Conservation (phyloP, 441 rosid genomes). For the Populus tomentosa region DNA sequence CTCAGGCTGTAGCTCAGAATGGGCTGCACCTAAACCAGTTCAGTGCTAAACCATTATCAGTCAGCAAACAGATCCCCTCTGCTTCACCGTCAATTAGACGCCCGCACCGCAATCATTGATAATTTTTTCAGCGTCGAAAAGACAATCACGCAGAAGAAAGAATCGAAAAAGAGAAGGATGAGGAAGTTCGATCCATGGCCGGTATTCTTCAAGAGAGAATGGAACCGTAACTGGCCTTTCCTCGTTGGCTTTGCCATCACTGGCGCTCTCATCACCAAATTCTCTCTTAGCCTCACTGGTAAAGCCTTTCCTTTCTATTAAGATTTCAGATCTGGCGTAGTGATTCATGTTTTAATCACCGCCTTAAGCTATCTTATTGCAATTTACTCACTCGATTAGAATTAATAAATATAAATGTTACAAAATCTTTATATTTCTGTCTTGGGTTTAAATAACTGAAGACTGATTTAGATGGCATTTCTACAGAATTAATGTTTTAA, state of each 20-base stretch:
- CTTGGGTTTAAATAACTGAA: neutral
- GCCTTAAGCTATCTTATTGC: neutral
- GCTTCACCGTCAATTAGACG: neutral
- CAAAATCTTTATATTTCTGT: neutral
- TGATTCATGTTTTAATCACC: neutral
- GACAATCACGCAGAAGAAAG: neutral
- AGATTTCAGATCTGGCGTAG: neutral
- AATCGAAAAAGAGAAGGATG: slow-evolving; percentile 18
- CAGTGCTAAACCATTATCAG: neutral
- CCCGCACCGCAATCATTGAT: neutral
- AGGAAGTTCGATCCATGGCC: slow-evolving; percentile 94
- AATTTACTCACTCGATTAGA: neutral
- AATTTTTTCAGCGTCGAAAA: neutral
- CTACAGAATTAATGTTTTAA: neutral
- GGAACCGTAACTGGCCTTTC: slow-evolving; percentile 83
- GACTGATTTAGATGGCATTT: neutral
- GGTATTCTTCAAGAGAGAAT: slow-evolving; percentile 89
- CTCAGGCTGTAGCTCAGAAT: neutral
- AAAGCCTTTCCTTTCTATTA: neutral
- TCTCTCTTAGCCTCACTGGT: slow-evolving; percentile 77
- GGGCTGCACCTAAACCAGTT: neutral
- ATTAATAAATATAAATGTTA: neutral
- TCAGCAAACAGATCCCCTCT: neutral
- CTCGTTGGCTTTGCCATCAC: slow-evolving; percentile 84
- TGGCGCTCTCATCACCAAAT: slow-evolving; percentile 66